Evolutionary conservation across 225 moss, liverwort and hornwort genomes (phyloP), one percentile per base, ranked within the genome.

Genomic region (Lunularia cruciata): DNA sequence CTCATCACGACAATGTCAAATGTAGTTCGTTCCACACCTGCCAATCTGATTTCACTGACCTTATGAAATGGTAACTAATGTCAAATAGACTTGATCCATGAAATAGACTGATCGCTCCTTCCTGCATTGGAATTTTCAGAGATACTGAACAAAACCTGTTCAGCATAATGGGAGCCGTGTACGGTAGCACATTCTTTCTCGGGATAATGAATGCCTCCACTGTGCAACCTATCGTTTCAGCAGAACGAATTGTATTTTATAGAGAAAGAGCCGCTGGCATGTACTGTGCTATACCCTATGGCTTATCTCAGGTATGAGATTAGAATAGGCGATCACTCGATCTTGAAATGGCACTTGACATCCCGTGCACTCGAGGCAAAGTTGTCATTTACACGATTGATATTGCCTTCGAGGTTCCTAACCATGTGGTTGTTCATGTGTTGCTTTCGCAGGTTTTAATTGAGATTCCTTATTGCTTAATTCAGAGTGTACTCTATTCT

Each of bases 241-340:
- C 87, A 61, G 90, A 90, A 72, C 78, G 87, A 22, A 87, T 83
- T 6, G 84, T 90, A 28, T 90, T 86, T 32, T 90, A 90, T 75
- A 67, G 90, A 73, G 90, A 90, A 70, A 77, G 86, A 82, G 90
- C 87, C 0, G 90, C 90, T 35, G 86, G 87, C 34, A 87, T 87
- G 87, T 90, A 90, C 70, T 90, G 86, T 23, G 82, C 90, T 36
- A 70, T 84, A 51, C 87, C 90, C 0, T 90, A 90, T 25, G 90
- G 87, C 40, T 35, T 88, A 55, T 54, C 27, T 33, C 70, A 71
- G 70, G 70, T 68, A n/a, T 19, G 62, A n/a, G n/a, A n/a, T n/a
- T n/a, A n/a, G n/a, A n/a, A n/a, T n/a, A n/a, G n/a, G n/a, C n/a
- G n/a, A n/a, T n/a, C n/a, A n/a, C n/a, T n/a, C n/a, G n/a, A n/a